Evolutionary conservation across 345 rosid genomes (phyloP).

Genomic region (Salix arbutifolia): DNA sequence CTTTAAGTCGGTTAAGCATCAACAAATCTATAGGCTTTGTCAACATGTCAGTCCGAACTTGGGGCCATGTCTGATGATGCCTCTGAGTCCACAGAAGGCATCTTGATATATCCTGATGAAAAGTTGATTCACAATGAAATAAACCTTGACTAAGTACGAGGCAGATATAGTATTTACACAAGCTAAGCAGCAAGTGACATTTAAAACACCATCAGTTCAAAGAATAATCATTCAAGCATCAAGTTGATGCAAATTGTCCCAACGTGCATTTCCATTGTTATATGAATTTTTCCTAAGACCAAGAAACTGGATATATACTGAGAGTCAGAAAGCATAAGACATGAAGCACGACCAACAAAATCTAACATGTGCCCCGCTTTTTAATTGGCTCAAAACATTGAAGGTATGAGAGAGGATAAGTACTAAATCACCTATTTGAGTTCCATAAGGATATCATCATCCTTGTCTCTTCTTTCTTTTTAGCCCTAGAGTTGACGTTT

Average conservation of each 20-base stretch:
- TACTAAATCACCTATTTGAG: not conserved
- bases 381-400: not conserved
- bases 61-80: slow-evolving; percentile 94
- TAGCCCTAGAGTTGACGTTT: not conserved
- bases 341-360: not conserved
- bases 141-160: not conserved
- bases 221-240: not conserved
- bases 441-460: not conserved
- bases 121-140: not conserved
- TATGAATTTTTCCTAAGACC: not conserved
- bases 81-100: slow-evolving; percentile 94
- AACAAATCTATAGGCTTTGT: slow-evolving; percentile 74
- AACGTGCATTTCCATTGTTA: not conserved
- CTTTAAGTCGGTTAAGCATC: slow-evolving; percentile 82
- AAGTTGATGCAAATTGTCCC: not conserved
- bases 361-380: not conserved
- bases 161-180: not conserved
- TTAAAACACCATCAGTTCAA: not conserved
- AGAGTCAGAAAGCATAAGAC: not conserved
- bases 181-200: not conserved
- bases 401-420: not conserved
- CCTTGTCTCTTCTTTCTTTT: not conserved
- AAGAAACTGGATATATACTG: not conserved
- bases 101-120: slow-evolving; percentile 83
- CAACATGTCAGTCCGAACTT: slow-evolving; percentile 67